These are phyloP conservation scores for Knoxia roxburghii DNA, from an alignment of 257 asterid genomes.

Conservation along the genomic window DNA sequence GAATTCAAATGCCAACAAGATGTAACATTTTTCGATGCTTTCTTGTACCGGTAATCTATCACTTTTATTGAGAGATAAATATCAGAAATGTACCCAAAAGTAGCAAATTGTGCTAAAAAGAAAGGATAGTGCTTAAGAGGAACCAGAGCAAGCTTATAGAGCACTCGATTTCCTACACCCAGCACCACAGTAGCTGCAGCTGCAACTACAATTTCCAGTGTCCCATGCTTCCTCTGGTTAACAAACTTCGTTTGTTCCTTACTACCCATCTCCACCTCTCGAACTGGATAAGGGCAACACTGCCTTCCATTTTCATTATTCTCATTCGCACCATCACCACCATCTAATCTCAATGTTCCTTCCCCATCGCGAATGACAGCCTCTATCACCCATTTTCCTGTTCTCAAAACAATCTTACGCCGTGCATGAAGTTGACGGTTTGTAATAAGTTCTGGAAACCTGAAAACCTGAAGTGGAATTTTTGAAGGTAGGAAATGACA, in stretches of 20 bases:
- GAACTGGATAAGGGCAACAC: conserved; percentile 20
- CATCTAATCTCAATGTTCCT: conserved; percentile 2
- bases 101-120: conserved; percentile 94
- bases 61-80: neutral
- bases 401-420: conserved; percentile 5
- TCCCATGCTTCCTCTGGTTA: conserved; percentile 28
- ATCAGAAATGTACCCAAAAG: conserved; percentile 61
- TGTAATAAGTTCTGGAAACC: neutral
- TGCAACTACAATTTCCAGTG: conserved; percentile 58
- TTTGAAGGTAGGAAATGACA: neutral
- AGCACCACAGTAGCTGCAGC: conserved; percentile 72
- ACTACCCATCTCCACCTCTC: conserved; percentile 28
- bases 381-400: conserved; percentile 12
- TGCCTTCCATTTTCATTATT: conserved; percentile 12
- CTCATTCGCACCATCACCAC: neutral
- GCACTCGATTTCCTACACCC: conserved; percentile 90
- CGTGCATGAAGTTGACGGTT: conserved; percentile 2
- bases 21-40: neutral
- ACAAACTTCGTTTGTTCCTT: conserved; percentile 15
- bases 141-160: conserved; percentile 84
- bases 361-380: neutral
- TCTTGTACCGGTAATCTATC: neutral
- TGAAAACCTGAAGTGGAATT: neutral
- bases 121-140: conserved; percentile 86
- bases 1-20: neutral